phyloP scores from a whole-genome alignment of 2,329 filamentous ascomycete species.

The Rhynchosporium agropyri region DNA sequence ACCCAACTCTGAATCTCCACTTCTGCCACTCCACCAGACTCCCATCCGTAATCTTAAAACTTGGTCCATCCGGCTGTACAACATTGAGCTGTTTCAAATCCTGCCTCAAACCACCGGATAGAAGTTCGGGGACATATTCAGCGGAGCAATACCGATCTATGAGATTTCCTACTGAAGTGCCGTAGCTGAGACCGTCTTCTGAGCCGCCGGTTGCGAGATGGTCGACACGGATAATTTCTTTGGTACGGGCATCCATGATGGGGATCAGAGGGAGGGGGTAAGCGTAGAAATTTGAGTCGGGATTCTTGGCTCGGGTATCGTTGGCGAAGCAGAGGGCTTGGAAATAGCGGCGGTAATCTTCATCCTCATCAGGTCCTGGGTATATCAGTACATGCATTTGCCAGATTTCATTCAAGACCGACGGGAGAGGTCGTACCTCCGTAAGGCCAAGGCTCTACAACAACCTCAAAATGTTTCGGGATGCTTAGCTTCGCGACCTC shows the following conservation, averaged over 20 bases:
- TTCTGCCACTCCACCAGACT: conserved; percentile 54
- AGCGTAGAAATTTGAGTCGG: conserved; percentile 50
- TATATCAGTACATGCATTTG: background rate
- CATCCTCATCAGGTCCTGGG: conserved; percentile 45
- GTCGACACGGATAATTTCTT: conserved; percentile 52
- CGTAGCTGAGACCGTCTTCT: conserved; percentile 47
- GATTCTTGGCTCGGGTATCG: conserved; percentile 41
- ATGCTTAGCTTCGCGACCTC: conserved; percentile 53
- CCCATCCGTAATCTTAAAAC: conserved; percentile 55
- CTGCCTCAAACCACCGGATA: conserved; percentile 45
- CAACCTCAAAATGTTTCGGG: conserved; percentile 55
- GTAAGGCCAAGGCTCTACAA: conserved; percentile 59
- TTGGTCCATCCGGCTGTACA: conserved; percentile 63
- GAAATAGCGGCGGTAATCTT: conserved; percentile 54
- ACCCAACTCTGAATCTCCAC: conserved; percentile 64
- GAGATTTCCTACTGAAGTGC: conserved; percentile 48
- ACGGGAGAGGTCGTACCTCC: conserved; percentile 44
- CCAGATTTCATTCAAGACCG: background rate
- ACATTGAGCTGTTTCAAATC: conserved; percentile 63
- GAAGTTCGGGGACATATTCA: conserved; percentile 47
- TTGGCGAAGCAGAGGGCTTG: conserved; percentile 57
- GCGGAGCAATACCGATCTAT: conserved; percentile 46
- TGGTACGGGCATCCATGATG: conserved; percentile 51
- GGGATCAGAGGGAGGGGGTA: conserved; percentile 53
- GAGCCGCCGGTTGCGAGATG: conserved; percentile 46